Conservation (phyloP, 1,139 yeast species). For the Kodamaea arcana region DNA sequence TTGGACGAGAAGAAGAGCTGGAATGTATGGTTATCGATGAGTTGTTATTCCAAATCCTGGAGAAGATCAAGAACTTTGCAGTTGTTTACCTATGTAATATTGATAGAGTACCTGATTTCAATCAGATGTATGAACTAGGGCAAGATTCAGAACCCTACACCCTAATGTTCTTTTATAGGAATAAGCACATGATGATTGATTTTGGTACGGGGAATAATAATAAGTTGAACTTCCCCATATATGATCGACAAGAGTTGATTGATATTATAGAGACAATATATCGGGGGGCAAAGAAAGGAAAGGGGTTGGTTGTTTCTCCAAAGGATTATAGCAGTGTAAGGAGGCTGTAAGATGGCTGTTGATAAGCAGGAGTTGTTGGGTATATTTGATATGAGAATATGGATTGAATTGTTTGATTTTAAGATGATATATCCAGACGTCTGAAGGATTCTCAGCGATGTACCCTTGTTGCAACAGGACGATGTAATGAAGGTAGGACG, state of each 20-base stretch:
- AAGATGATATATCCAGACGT: too few relatives aligned
- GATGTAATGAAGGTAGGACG: too few relatives aligned
- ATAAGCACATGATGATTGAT: constrained; percentile 97
- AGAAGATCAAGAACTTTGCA: constrained; percentile 83
- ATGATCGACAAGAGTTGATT: constrained; percentile 83
- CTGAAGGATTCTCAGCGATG: too few relatives aligned
- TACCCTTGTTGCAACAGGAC: too few relatives aligned
- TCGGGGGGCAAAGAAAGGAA: constrained; percentile 89
- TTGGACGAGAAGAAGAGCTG: constrained; percentile 74
- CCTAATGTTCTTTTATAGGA: constrained; percentile 87
- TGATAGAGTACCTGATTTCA: constrained; percentile 86
- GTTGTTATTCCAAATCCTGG: constrained; percentile 71
- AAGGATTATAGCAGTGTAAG: constrained; percentile 45
- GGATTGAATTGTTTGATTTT: too few relatives aligned
- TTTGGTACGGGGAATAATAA: constrained; percentile 98
- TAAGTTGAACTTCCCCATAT: constrained; percentile 75
- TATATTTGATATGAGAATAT: too few relatives aligned
- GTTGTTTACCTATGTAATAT: constrained; percentile 85
- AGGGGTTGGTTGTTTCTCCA: constrained; percentile 88
- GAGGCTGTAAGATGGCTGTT: background rate
- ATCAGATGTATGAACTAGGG: constrained; percentile 85
- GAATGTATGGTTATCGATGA: constrained; percentile 93
- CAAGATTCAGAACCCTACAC: constrained; percentile 65
- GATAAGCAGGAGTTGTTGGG: too few relatives aligned
- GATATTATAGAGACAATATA: constrained; percentile 88